Evolutionary conservation across 768 basidiomycete genomes (phyloP).

Genomic region (Pleurotus pulmonarius): DNA sequence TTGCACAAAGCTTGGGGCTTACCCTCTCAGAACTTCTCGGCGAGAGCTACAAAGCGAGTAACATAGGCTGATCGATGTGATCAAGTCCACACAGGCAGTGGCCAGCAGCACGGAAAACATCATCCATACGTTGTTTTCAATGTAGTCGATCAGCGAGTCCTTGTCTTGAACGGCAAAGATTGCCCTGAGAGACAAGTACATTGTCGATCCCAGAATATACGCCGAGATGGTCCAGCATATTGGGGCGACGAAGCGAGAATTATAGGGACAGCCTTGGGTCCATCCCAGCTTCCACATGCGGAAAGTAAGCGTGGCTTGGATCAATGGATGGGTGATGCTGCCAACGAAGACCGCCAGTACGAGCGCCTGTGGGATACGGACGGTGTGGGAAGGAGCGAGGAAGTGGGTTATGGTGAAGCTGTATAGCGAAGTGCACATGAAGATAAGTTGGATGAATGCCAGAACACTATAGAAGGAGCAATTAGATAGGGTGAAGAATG

Average conservation of each 20-base stretch:
- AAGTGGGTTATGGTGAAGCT: conserved; percentile 1
- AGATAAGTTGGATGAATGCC: neutral
- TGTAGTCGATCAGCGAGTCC: neutral
- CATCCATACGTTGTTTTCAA: neutral
- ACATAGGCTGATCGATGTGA: conserved; percentile 1
- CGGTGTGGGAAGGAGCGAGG: neutral
- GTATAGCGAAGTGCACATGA: neutral
- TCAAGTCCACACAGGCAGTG: conserved; percentile 1
- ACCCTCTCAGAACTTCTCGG: neutral
- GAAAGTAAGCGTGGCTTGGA: conserved; percentile 6
- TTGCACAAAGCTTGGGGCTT: neutral
- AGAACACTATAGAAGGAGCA: too few relatives aligned
- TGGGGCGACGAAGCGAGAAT: neutral
- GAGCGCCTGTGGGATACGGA: neutral
- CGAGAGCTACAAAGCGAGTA: neutral
- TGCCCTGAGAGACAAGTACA: conserved; percentile 1
- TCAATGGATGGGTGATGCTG: neutral
- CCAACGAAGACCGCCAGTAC: neutral
- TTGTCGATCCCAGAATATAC: neutral
- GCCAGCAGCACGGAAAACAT: neutral
- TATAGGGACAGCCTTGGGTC: neutral
- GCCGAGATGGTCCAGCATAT: conserved; percentile 1
- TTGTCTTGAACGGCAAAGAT: neutral
- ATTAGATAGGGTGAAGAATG: neutral
- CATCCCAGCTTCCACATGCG: conserved; percentile 4